phyloP scores from a whole-genome alignment of 2,329 filamentous ascomycete species.

The Aaosphaeria pasadenensis region DNA sequence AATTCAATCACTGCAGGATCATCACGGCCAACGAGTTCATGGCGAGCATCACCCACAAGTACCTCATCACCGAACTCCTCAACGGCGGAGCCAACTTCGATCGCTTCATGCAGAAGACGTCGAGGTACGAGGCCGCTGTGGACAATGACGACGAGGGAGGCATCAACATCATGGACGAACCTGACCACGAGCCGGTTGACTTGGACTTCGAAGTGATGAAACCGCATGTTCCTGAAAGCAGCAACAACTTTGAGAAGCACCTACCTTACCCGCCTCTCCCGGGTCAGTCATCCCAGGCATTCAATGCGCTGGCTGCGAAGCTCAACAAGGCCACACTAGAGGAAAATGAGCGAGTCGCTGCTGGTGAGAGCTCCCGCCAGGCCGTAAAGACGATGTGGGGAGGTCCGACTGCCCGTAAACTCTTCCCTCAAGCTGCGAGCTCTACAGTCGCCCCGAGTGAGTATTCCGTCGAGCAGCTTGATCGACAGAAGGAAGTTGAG shows the following conservation, averaged over 20 bases:
- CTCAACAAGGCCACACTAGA: not conserved
- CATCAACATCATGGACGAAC: conserved; percentile 11
- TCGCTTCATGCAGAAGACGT: conserved; percentile 28
- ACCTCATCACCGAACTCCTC: conserved; percentile 40
- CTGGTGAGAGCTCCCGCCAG: no score
- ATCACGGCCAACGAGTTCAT: conserved; percentile 45
- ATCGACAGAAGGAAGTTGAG: conserved; percentile 21
- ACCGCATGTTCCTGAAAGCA: conserved; percentile 12
- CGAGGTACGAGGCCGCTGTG: conserved; percentile 21
- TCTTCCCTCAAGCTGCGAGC: conserved; percentile 36
- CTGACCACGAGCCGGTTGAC: conserved; percentile 13
- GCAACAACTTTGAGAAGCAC: not conserved
- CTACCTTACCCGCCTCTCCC: conserved; percentile 20
- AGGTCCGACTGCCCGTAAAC: conserved; percentile 9
- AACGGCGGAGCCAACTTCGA: conserved; percentile 4
- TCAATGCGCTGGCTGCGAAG: conserved; percentile 14
- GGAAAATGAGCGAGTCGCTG: no score
- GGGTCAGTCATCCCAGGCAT: no score
- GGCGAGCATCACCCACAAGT: conserved; percentile 50
- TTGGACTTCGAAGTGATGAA: conserved; percentile 22
- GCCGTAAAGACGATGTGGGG: not conserved
- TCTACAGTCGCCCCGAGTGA: conserved; percentile 22
- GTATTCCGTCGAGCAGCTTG: conserved; percentile 25
- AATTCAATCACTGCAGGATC: conserved; percentile 48
- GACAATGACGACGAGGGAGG: conserved; percentile 28